A percentile compares a stretch with the other conserved stretches of the same genome.
Evolutionary conservation across 495 filamentous ascomycete species (phyloP).

Genomic region (Hypomontagnella submonticulosa): DNA sequence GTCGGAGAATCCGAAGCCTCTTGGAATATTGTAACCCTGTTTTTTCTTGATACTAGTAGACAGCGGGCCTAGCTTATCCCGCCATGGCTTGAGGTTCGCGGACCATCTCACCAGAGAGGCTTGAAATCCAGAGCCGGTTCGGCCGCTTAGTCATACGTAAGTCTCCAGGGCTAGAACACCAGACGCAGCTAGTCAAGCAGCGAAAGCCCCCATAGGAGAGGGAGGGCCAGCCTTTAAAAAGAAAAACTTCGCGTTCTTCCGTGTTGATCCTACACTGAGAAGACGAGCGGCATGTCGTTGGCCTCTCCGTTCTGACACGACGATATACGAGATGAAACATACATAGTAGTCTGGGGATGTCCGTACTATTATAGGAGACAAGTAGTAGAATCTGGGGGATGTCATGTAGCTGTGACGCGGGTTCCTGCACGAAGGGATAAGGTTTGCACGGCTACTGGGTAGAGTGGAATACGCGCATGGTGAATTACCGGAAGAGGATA

Average conservation of each 20-base stretch:
- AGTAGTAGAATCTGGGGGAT: slow-evolving; percentile 11
- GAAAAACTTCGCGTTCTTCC: slow-evolving; percentile 20
- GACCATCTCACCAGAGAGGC: slow-evolving; percentile 21
- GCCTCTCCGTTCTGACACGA: neutral
- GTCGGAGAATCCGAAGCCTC: slow-evolving; percentile 31
- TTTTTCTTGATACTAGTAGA: neutral
- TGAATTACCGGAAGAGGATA: slow-evolving; percentile 8
- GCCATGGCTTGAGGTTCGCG: slow-evolving; percentile 33
- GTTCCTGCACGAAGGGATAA: slow-evolving; percentile 11
- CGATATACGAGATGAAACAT: slow-evolving; percentile 13
- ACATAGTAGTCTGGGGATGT: slow-evolving; percentile 2
- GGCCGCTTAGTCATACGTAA: slow-evolving; percentile 28
- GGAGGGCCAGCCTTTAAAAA: neutral
- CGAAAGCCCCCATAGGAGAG: slow-evolving; percentile 14
- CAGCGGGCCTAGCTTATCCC: slow-evolving; percentile 15
- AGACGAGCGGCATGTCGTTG: slow-evolving; percentile 6
- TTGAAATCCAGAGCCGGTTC: slow-evolving; percentile 8
- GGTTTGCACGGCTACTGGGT: slow-evolving; percentile 2
- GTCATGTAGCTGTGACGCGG: slow-evolving; percentile 12
- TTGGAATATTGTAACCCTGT: slow-evolving; percentile 24
- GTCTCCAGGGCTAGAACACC: slow-evolving; percentile 22
- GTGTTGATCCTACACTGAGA: slow-evolving; percentile 8
- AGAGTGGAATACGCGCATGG: neutral
- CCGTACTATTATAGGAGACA: slow-evolving; percentile 11
- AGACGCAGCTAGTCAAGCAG: slow-evolving; percentile 5